phyloP scores from a whole-genome alignment of 1,284 basidiomycete species.

The Melampsora abietis-canadensis region DNA sequence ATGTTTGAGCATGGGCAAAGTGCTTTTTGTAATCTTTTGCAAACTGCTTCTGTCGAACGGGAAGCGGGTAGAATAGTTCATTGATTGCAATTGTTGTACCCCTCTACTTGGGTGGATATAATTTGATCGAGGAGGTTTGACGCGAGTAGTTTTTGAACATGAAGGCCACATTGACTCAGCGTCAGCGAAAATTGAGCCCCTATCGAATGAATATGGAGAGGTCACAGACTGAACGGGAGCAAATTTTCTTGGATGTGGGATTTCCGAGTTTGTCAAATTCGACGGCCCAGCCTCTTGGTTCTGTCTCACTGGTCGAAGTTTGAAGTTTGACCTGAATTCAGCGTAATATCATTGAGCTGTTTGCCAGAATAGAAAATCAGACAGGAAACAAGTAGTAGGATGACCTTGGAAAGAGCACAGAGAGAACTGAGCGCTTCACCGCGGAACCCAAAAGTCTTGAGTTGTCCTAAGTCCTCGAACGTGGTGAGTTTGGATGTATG shows the following conservation, averaged over 20 bases:
- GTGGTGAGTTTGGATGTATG: conserved; percentile 85
- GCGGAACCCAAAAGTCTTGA: conserved; percentile 88
- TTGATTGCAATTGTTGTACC: conserved; percentile 80
- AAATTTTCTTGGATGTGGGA: conserved; percentile 37
- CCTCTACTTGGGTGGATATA: conserved; percentile 58
- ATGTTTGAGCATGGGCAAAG: conserved; percentile 74
- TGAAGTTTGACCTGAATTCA: conserved; percentile 33
- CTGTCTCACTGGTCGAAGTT: conserved; percentile 23
- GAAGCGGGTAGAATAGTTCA: conserved; percentile 74
- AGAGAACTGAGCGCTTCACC: conserved; percentile 93
- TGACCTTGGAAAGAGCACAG: conserved; percentile 70
- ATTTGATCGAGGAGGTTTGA: conserved; percentile 2
- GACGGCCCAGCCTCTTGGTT: conserved; percentile 38
- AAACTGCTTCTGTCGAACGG: conserved; percentile 88
- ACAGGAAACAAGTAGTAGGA: neutral
- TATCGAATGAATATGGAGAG: conserved; percentile 52
- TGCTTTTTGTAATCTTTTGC: conserved; percentile 86
- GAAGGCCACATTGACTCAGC: conserved; percentile 50
- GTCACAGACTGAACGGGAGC: conserved; percentile 31
- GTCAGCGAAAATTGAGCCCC: conserved; percentile 55
- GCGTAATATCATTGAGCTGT: neutral
- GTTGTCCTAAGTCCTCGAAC: conserved; percentile 69
- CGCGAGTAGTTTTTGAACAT: conserved; percentile 54
- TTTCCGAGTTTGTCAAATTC: conserved; percentile 43
- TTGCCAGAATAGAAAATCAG: neutral